Conservation (phyloP, 176 grass and related monocot genomes). For the Carex pumila region DNA sequence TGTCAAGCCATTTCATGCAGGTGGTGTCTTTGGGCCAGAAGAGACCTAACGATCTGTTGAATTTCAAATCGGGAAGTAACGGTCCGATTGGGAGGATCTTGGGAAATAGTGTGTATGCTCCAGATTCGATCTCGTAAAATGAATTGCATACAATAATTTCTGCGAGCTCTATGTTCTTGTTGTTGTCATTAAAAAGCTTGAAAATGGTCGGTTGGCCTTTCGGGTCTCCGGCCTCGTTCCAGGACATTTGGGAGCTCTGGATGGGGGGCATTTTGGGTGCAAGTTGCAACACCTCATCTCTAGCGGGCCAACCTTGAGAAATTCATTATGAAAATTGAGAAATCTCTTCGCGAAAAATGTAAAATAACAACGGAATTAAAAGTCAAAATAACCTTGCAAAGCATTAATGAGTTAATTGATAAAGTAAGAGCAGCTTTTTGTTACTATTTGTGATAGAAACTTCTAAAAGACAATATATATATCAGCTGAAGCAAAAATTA, state of each 20-base stretch:
- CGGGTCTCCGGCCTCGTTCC: slow-evolving; percentile 25
- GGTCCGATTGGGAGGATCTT: slow-evolving; percentile 41
- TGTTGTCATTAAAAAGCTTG: slow-evolving; percentile 29
- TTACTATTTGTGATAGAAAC: no score
- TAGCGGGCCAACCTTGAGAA: slow-evolving; percentile 26
- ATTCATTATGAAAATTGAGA: neutral
- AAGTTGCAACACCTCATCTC: slow-evolving; percentile 36
- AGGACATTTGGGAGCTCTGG: slow-evolving; percentile 27
- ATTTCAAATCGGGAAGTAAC: slow-evolving; percentile 12
- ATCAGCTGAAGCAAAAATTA: no score
- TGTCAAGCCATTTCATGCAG: slow-evolving; percentile 44
- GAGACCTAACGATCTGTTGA: slow-evolving; percentile 22
- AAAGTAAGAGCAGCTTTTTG: no score
- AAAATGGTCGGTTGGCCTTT: slow-evolving; percentile 39
- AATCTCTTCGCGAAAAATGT: no score
- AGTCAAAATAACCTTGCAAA: no score
- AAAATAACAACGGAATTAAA: no score
- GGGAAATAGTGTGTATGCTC: slow-evolving; percentile 15
- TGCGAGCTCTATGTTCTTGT: slow-evolving; percentile 20
- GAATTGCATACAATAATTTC: slow-evolving; percentile 57
- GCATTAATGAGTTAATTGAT: no score
- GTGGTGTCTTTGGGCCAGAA: slow-evolving; percentile 47
- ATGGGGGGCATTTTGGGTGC: slow-evolving; percentile 33
- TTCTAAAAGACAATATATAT: no score
- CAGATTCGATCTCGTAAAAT: slow-evolving; percentile 38